A percentile compares a stretch with the other conserved stretches of the same genome.
These are phyloP conservation scores for Amanita pseudoporphyria DNA, from an alignment of 768 basidiomycete genomes.

Conservation along the genomic window DNA sequence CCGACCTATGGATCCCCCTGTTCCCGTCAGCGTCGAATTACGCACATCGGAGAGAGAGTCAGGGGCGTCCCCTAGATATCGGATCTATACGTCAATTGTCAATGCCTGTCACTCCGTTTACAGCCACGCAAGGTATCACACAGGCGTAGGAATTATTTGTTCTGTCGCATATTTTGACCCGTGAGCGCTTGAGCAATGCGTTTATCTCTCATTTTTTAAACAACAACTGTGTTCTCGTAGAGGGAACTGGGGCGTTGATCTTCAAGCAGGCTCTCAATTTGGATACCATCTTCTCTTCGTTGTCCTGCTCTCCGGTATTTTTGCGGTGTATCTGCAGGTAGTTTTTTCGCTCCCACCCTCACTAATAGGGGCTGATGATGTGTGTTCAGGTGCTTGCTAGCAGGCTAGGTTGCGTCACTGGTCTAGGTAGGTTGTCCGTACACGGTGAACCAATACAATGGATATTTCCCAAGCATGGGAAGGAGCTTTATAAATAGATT, in stretches of 20 bases:
- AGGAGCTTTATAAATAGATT: background rate
- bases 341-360: slow-evolving; percentile 11
- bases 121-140: slow-evolving; percentile 53
- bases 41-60: background rate
- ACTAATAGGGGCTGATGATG: background rate
- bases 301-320: slow-evolving; percentile 72
- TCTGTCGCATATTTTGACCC: slow-evolving; percentile 87
- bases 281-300: slow-evolving; percentile 85
- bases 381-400: slow-evolving; percentile 56
- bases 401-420: slow-evolving; percentile 75
- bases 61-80: background rate
- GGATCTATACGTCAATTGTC: slow-evolving; percentile 12
- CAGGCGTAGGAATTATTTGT: slow-evolving; percentile 80
- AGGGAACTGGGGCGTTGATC: slow-evolving; percentile 87
- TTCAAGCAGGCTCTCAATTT: slow-evolving; percentile 77
- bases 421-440: slow-evolving; percentile 42
- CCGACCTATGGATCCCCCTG: background rate
- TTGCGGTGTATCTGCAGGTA: slow-evolving; percentile 79
- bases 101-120: slow-evolving; percentile 22
- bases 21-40: background rate
- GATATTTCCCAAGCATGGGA: background rate
- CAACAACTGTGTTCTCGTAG: slow-evolving; percentile 25
- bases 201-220: no score
- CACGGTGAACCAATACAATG: background rate
- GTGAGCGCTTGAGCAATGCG: no score